A percentile compares a stretch with the other conserved stretches of the same genome.
Conservation (phyloP, 371 early-diverging fungal species). For the Mortierella sp. region DNA sequence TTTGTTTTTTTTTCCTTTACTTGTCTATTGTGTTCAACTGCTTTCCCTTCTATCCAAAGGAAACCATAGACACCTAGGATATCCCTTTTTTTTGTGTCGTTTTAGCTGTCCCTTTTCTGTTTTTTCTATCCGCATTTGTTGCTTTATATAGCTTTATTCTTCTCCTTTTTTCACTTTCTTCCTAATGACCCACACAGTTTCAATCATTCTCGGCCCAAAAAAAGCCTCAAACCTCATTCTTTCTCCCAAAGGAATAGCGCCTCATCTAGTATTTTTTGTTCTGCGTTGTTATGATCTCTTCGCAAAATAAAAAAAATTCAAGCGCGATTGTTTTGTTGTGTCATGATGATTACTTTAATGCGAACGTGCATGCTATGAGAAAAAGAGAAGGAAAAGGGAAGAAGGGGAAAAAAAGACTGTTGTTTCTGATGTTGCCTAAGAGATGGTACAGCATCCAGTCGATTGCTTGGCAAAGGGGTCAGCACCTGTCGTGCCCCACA, state of each 20-base stretch:
- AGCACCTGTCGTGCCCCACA: constrained; percentile 74
- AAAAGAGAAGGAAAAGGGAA: background rate
- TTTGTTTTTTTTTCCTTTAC: background rate
- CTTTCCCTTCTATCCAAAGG: too few species aligned
- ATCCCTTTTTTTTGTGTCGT: background rate
- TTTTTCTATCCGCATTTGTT: constrained; percentile 1
- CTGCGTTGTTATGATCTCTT: background rate
- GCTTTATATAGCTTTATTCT: background rate
- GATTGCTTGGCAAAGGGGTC: constrained; percentile 50
- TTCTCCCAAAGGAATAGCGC: background rate
- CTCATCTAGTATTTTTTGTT: background rate
- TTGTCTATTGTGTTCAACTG: background rate
- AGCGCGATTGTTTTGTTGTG: background rate
- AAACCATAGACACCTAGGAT: background rate
- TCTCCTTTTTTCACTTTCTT: background rate
- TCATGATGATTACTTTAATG: background rate
- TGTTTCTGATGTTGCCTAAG: background rate
- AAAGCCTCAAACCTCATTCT: background rate
- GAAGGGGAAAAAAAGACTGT: background rate
- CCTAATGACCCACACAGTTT: background rate
- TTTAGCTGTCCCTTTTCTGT: background rate
- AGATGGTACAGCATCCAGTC: constrained; percentile 31
- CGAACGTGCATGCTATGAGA: background rate
- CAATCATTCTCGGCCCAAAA: too few species aligned
- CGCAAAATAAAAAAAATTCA: background rate